These are phyloP conservation scores for Phytopythium sindhum DNA, from an alignment of 352 stramenopile genomes.

Conservation along the genomic window DNA sequence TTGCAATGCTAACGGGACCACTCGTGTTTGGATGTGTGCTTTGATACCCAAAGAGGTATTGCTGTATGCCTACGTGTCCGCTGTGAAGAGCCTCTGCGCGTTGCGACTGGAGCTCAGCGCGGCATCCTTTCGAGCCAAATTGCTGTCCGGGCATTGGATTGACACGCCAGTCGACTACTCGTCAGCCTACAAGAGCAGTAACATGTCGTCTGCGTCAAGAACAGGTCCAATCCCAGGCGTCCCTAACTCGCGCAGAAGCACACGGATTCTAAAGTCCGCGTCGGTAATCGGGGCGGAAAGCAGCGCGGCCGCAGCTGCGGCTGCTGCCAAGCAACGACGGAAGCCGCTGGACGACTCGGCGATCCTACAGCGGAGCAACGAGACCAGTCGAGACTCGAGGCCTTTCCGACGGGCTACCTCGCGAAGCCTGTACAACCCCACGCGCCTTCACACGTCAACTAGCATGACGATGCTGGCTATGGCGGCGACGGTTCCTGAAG, in stretches of 20 bases:
- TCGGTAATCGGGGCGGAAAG: not conserved
- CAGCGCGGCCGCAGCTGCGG: not conserved
- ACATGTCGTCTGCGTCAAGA: not conserved
- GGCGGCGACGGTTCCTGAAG: conserved; percentile 1
- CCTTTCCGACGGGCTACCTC: conserved; percentile 15
- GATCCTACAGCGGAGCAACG: conserved; percentile 22
- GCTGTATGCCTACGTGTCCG: conserved; percentile 54
- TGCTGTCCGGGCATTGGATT: conserved; percentile 58
- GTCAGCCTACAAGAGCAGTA: conserved; percentile 5
- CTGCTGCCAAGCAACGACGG: conserved; percentile 13
- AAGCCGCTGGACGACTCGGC: conserved; percentile 42
- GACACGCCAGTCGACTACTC: conserved; percentile 51
- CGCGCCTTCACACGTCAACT: not conserved
- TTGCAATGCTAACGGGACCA: not conserved
- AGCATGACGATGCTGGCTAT: conserved; percentile 2
- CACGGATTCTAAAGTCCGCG: conserved; percentile 14
- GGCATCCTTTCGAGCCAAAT: conserved; percentile 51
- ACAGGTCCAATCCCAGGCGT: conserved; percentile 6
- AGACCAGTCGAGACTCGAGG: conserved; percentile 10
- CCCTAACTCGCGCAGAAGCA: conserved; percentile 25
- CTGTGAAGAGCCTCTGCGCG: conserved; percentile 49
- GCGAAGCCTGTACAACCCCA: conserved; percentile 32
- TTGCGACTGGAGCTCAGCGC: conserved; percentile 50
- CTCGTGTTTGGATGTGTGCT: not conserved
- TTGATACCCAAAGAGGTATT: conserved; percentile 34